Evolutionary conservation across 768 basidiomycete genomes (phyloP), one percentile per base, ranked within the genome.

Genomic region (Leccinellum albellum): DNA sequence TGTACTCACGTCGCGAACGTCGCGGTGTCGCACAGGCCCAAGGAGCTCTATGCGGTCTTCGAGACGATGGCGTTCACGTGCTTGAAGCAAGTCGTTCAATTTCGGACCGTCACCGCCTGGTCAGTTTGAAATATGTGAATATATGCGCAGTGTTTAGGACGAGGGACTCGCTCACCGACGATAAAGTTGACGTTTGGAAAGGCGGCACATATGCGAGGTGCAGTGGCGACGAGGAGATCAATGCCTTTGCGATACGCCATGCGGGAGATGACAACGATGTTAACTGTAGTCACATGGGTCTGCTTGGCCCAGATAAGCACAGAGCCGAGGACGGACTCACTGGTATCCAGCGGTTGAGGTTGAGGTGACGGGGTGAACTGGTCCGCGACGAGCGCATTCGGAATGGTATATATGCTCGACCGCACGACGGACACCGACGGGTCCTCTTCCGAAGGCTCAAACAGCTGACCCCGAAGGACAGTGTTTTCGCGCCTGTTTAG

Each of bases 191-290:
- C 92, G 59, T 94, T 83, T 0, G 93, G 90, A 69, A 92, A 96
- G 0, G 82, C 75, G 1, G 80, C 80, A 64, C 96, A 98, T 55
- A 99, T 91, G 23, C 86, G 82, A 0, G 97, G 97, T 0, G 93
- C 91, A 0, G 91, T 89, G 1, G 93, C 94, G 0, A 98, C 90
- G 6, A 99, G 83, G 3, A 99, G 82, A 67, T 99, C 97, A 52
- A 99, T 87, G 1, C 97, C 97, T 76, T 98, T 99, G 50, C 97
- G 84, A 66, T 98, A 98, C 0, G 90, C 93, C 29, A 98, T 77
- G 14, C 97, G 85, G 2, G 94, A 93, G 12, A 99, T 72, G 13
- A 97, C 84, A 3, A 99, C 86, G 46, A 99, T 91, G 3, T 89
- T 97, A 55, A 98, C 95, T 96, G 65, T 20, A 6, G 17, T 42